A percentile compares a stretch with the other conserved stretches of the same genome.
phyloP scores from a whole-genome alignment of 805 yeast genomes.

The Metschnikowia matae region DNA sequence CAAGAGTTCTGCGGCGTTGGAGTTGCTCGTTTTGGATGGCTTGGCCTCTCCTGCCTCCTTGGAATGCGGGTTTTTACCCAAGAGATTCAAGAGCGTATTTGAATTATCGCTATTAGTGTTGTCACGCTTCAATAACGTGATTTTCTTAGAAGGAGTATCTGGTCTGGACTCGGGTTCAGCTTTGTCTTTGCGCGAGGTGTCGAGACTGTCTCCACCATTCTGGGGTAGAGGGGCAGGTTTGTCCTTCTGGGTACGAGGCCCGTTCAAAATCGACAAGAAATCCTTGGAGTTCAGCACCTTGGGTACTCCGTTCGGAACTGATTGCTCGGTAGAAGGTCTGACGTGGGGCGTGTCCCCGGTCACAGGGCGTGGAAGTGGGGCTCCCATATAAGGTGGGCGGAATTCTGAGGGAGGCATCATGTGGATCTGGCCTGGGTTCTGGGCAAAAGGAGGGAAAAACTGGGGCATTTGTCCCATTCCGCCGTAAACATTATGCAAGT shows the following conservation, averaged over 20 bases:
- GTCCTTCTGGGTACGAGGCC: neutral
- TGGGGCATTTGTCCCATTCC: slow-evolving; percentile 16
- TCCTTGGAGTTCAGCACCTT: slow-evolving; percentile 5
- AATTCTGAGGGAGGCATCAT: slow-evolving; percentile 16
- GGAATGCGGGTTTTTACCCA: slow-evolving; percentile 13
- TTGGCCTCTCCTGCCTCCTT: slow-evolving; percentile 5
- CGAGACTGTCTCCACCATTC: neutral
- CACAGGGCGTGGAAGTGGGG: neutral
- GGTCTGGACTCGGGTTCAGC: neutral
- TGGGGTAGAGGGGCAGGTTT: neutral
- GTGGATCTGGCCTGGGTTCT: slow-evolving; percentile 8
- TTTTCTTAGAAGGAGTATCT: slow-evolving; percentile 13
- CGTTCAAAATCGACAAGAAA: slow-evolving; percentile 9
- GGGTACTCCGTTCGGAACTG: neutral
- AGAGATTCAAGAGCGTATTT: slow-evolving; percentile 14
- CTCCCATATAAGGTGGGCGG: slow-evolving; percentile 9
- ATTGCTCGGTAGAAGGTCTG: neutral
- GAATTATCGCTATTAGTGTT: slow-evolving; percentile 11
- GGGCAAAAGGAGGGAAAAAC: slow-evolving; percentile 11
- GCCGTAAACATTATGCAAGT: slow-evolving; percentile 24
- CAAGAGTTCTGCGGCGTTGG: slow-evolving; percentile 15
- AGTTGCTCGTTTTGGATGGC: neutral
- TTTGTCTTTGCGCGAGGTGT: neutral
- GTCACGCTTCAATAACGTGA: slow-evolving; percentile 17
- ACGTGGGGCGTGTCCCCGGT: neutral